These are phyloP conservation scores for Rhizoclosmatium globosum DNA, from an alignment of 192 early-diverging fungal genomes.

Conservation along the genomic window DNA sequence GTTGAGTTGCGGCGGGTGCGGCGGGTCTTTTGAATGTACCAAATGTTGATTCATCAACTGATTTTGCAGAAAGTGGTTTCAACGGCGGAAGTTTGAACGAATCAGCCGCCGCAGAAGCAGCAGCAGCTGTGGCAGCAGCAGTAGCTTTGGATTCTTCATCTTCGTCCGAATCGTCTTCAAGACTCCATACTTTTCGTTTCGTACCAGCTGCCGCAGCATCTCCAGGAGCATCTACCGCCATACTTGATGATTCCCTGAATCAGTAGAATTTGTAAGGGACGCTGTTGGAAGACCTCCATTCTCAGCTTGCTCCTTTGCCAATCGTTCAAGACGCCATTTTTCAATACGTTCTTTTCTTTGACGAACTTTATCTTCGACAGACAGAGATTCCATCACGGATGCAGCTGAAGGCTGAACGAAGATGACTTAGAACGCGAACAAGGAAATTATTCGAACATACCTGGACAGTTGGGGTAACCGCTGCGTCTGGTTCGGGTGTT, in stretches of 20 bases:
- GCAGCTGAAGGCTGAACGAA: slow-evolving; percentile 28
- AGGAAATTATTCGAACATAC: slow-evolving; percentile 16
- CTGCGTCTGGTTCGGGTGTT: slow-evolving; percentile 36
- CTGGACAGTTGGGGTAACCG: slow-evolving; percentile 7
- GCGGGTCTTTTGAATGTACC: neutral
- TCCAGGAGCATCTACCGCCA: neutral
- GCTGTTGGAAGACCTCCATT: slow-evolving; percentile 17
- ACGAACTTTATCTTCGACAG: slow-evolving; percentile 70
- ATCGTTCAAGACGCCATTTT: slow-evolving; percentile 79
- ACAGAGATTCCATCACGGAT: slow-evolving; percentile 37
- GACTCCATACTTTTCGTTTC: slow-evolving; percentile 63
- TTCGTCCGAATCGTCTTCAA: slow-evolving; percentile 74
- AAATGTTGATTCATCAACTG: neutral
- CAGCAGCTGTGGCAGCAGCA: neutral
- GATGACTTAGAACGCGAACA: neutral
- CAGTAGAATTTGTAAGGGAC: neutral
- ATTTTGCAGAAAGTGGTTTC: slow-evolving; percentile 15
- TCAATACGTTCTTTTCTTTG: slow-evolving; percentile 82
- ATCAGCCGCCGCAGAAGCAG: neutral
- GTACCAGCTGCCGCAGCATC: slow-evolving; percentile 24
- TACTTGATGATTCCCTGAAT: neutral
- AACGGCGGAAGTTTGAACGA: slow-evolving; percentile 10
- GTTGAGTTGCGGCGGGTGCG: neutral
- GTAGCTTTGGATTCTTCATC: slow-evolving; percentile 34
- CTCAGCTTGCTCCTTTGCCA: slow-evolving; percentile 52